Base-by-base conservation (phyloP, 108 stramenopile species). In the Cyclotella baltica region DNA sequence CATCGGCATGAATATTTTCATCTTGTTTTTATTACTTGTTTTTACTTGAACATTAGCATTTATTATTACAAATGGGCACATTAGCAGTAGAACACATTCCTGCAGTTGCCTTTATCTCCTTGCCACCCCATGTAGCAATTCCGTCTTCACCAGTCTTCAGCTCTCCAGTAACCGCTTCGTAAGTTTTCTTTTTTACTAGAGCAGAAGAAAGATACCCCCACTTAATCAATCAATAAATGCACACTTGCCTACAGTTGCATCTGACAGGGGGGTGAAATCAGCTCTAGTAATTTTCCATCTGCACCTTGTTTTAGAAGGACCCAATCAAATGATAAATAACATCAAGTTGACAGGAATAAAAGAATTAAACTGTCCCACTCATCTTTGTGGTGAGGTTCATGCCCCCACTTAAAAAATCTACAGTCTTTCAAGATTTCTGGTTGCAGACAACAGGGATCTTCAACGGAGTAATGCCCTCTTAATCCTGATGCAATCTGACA, bases 371-470 rank as follows among this genome's bases (percentile, higher is more conserved):
- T 34, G 18, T 2, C 28, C 0, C 30, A 65, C 80, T 37, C 65
- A 77, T 80, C 73, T 93, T 94, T 28, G 95, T 93, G 4, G 95
- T 93, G 34, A 96, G 88, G 28, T 94, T 93, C 95, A 96, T 96
- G 22, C 96, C 96, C 62, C 91, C 86, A 70, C 91, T 92, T 33
- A 48, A 72, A 73, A 96, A 95, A 0, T 90, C 96, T 35, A 95
- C 86, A 81, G 97, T 94, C 62, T 96, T 96, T 43, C 90, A 78
- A 16, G 93, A 84, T 78, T 98, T 98, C 43, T 96, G 85, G 70
- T 98, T 98, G 87, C 96, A 97, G 9, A 95, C 93, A 31, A 98
- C 97, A 61, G 96, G 83, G 0, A 98, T 98, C 93, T 61, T 92
- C 93, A 37, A 96, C 68, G 0, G 87, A 64, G 70, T 98, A 98